phyloP scores from a whole-genome alignment of 495 filamentous ascomycete genomes.

The Penicillium coprophilum region DNA sequence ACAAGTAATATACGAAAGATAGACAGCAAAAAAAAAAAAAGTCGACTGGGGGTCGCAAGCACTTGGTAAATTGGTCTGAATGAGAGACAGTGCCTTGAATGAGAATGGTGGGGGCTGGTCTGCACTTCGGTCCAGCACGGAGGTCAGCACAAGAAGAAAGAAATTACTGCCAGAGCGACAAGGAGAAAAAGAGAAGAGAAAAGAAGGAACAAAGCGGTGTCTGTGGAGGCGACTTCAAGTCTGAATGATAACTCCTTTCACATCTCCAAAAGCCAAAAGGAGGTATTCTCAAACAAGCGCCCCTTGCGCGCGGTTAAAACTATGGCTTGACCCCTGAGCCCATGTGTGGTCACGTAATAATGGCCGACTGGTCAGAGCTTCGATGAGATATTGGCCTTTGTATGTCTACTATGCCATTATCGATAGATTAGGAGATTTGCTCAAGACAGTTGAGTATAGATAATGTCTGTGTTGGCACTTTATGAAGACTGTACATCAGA shows the following conservation, averaged over 20 bases:
- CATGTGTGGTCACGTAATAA: not conserved
- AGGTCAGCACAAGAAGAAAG: conserved; percentile 17
- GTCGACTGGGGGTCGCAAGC: conserved; percentile 8
- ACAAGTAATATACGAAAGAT: not conserved
- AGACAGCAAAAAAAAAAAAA: conserved; percentile 5
- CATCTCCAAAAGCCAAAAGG: conserved; percentile 36
- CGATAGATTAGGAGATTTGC: not conserved
- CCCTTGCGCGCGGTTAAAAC: conserved; percentile 46
- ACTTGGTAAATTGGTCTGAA: conserved; percentile 18
- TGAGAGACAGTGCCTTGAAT: conserved; percentile 31
- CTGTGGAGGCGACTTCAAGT: conserved; percentile 16
- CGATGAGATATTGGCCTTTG: not conserved
- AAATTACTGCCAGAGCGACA: conserved; percentile 39
- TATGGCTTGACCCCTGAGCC: conserved; percentile 24
- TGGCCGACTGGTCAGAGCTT: conserved; percentile 1
- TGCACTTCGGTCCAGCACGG: conserved; percentile 27
- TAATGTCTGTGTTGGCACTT: not conserved
- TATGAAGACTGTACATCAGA: not conserved
- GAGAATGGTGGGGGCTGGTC: conserved; percentile 30
- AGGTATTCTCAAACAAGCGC: conserved; percentile 42
- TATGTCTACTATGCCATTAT: not conserved
- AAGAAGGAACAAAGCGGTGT: conserved; percentile 19
- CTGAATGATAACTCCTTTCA: conserved; percentile 34
- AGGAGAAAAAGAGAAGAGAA: conserved; percentile 20
- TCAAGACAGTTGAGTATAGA: not conserved